Evolutionary conservation across 2,329 filamentous ascomycete genomes (phyloP), one percentile per base, ranked within the genome.

Genomic region (Rhynchosporium agropyri): DNA sequence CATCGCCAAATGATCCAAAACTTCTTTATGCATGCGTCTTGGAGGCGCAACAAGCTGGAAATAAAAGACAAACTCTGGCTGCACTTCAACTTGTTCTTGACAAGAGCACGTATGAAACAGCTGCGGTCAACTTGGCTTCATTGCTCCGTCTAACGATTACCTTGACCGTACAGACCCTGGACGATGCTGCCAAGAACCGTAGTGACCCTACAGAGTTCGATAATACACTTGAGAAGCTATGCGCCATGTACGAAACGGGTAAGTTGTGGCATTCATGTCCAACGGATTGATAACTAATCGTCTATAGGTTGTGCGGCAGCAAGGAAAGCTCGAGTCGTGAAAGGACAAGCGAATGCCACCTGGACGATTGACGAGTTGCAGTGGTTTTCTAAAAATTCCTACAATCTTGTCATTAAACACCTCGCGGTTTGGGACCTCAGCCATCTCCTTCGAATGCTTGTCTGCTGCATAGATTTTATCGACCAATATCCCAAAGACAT

Each of bases 341-440:
- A 78, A 28, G 60, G 45, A 46, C 31, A 53, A 42, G 13, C 78
- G 12, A 67, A 71, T 26, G 62, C 51, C 2, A 54, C 71, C 0
- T 92, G 92, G 71, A 84, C 82, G 0, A 63, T 81, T 0, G 74
- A 80, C 3, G 92, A 97, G 69, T 79, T 96, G 3, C 83, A 93
- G 68, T 96, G 92, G 92, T 93, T 96, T 73, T 89, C 88, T 43
- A 88, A 88, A 66, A 94, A 90, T 66, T 83, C 89, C 1, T 96
- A 96, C 78, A 96, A 95, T 68, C 74, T 92, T 6, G 88, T 87
- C 0, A 76, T 94, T 4, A 85, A 86, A 64, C 80, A 88, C 63
- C 82, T 81, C 67, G 79, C 83, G 3, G 67, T 63, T 0, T 88
- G 89, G 80, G 74, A 82, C 29, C 79, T 87, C 1, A 73, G 74